Evolutionary conservation across 1,284 basidiomycete genomes (phyloP).

Genomic region (Ceratorhiza oryzae-sativae): DNA sequence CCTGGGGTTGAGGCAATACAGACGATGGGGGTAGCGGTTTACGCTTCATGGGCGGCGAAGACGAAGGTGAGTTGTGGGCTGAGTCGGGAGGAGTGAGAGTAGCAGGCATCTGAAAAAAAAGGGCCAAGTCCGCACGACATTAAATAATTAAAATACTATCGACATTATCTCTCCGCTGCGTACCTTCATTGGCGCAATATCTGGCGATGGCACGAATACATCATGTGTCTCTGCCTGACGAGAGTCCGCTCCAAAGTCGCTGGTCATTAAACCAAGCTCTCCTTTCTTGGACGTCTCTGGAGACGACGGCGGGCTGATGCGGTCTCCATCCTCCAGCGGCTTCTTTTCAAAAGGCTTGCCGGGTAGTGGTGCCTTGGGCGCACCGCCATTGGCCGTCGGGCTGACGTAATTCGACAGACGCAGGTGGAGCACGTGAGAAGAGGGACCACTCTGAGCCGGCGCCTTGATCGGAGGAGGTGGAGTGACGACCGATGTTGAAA

Average conservation of each 20-base stretch:
- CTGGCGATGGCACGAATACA: neutral
- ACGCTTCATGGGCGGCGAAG: constrained; percentile 29
- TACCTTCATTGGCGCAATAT: constrained; percentile 25
- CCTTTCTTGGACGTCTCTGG: constrained; percentile 20
- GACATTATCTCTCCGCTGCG: neutral
- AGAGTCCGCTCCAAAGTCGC: constrained; percentile 27
- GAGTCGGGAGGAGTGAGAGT: constrained; percentile 36
- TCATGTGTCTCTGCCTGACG: constrained; percentile 13
- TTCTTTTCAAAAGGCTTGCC: constrained; percentile 16
- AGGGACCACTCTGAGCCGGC: constrained; percentile 7
- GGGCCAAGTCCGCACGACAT: neutral
- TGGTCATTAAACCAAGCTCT: constrained; percentile 3
- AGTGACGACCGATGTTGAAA: constrained; percentile 31
- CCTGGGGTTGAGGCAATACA: constrained; percentile 8
- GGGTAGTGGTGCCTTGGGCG: constrained; percentile 4
- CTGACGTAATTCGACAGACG: constrained; percentile 31
- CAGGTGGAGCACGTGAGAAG: constrained; percentile 12
- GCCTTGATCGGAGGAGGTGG: constrained; percentile 33
- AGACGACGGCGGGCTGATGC: constrained; percentile 32
- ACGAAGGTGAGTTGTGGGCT: constrained; percentile 24
- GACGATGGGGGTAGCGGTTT: constrained; percentile 18
- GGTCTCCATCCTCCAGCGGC: constrained; percentile 13
- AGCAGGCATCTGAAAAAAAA: constrained; percentile 27
- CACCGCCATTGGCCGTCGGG: constrained; percentile 8
- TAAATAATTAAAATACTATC: constrained; percentile 10